These are phyloP conservation scores for Komagataella populi DNA, from an alignment of 805 yeast genomes.

Conservation along the genomic window DNA sequence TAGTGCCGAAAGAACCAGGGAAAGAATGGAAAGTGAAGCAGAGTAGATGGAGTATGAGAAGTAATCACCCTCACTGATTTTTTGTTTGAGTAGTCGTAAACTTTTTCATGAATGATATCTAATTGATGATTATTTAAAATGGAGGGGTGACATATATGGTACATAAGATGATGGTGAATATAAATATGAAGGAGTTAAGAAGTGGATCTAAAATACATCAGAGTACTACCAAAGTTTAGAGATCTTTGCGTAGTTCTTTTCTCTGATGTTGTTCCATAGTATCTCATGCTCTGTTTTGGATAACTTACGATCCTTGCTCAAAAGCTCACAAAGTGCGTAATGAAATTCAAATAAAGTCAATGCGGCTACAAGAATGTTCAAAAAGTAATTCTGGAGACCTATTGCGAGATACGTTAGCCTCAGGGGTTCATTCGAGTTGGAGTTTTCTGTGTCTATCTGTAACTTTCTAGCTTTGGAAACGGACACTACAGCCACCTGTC, in stretches of 20 bases:
- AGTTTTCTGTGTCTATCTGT: conserved; percentile 11
- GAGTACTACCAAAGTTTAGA: conserved; percentile 10
- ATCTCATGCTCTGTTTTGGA: conserved; percentile 26
- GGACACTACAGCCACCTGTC: conserved; percentile 33
- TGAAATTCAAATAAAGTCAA: conserved; percentile 39
- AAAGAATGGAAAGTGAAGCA: not conserved
- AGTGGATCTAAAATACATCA: not conserved
- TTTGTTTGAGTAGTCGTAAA: no score
- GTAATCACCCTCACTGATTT: no score
- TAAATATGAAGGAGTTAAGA: no score
- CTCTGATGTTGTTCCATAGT: conserved; percentile 36
- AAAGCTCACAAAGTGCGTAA: conserved; percentile 19
- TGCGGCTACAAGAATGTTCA: conserved; percentile 41
- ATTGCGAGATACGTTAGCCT: conserved; percentile 13
- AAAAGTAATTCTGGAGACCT: conserved; percentile 33
- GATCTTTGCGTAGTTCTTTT: conserved; percentile 35
- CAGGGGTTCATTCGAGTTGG: conserved; percentile 2
- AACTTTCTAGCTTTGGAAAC: conserved; percentile 30
- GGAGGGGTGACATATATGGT: not conserved
- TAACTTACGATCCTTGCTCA: conserved; percentile 14
- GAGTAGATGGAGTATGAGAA: no score
- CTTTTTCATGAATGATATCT: no score
- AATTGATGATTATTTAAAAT: no score
- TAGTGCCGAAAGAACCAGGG: not conserved
- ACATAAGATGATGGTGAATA: not conserved